A percentile compares a stretch with the other conserved stretches of the same genome.
phyloP scores from a whole-genome alignment of 306 rosid genomes.

The Vigna angularis region DNA sequence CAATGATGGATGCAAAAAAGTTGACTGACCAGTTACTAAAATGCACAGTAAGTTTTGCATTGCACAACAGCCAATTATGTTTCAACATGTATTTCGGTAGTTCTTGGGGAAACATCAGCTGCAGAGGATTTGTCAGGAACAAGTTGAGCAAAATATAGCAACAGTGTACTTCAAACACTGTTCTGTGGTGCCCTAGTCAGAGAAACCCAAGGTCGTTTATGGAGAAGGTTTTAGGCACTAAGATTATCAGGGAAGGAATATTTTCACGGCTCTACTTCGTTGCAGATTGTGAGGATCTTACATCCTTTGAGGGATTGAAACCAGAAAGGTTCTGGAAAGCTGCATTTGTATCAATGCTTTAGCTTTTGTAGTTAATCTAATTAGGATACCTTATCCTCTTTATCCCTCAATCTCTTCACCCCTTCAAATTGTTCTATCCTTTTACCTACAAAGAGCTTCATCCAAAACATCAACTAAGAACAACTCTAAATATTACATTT shows the following conservation, averaged over 20 bases:
- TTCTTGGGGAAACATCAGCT: neutral
- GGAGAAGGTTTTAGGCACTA: no score
- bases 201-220: neutral
- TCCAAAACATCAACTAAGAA: slow-evolving; percentile 12
- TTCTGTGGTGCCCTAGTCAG: neutral
- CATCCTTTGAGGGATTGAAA: neutral
- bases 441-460: neutral
- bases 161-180: neutral
- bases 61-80: neutral
- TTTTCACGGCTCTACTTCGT: neutral
- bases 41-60: neutral
- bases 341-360: neutral
- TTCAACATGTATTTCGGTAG: neutral
- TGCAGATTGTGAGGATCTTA: neutral
- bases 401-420: neutral
- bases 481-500: neutral
- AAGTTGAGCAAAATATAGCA: neutral
- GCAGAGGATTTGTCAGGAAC: neutral
- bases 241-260: neutral
- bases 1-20: neutral
- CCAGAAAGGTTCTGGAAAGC: neutral
- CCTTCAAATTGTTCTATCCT: neutral
- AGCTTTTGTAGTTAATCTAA: neutral
- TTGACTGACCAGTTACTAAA: neutral
- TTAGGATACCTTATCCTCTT: neutral